Evolutionary conservation across 495 filamentous ascomycete genomes (phyloP), one percentile per base, ranked within the genome.

Genomic region (Penicillium ucsense): DNA sequence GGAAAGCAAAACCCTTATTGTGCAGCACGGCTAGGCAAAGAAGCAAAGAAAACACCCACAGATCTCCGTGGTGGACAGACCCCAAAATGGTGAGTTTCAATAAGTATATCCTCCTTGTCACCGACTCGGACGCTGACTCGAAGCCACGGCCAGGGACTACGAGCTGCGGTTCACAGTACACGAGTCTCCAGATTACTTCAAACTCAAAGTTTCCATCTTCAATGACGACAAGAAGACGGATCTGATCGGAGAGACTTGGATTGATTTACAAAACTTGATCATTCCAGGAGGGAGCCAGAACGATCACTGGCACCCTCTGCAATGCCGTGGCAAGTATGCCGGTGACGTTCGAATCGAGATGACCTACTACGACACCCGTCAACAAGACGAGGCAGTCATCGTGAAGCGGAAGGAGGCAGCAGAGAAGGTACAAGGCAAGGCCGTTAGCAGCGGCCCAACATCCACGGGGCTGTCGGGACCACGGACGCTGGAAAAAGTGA

Each of bases 1-100:
- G 91, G 94, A 46, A 99, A 99, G 70, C 92, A 99, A 69, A 89
- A 96, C 63, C 90, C 94, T 5, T 99, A 96, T 62, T 95, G 89
- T 67, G 91, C 94, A 40, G 89, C 87, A 34, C 77, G 92, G 38
- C 67, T 99, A 31, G 92, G 91, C 7, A 99, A 99, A 64, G 91
- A 97, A 67, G 94, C 91, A 11, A 95, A 94, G 76, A 95, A 95
- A 70, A 99, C 92, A 2, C 86, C 86, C 30, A 95, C 90, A 5
- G 94, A 99, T 68, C 81, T 89, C 50, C 75, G 92, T 59, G 92
- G 92, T 49, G 92, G 92, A 38, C 92, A 99, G 68, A 97, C 91
- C 31, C 92, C 92, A 6, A 82, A 77, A 79, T 99, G 92, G 92
- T 92, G 79, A 58, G 83, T 64, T 50, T 20, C 20, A 20, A 20